These are phyloP conservation scores for Monilinia polystroma DNA, from an alignment of 2,329 filamentous ascomycete species.

Conservation along the genomic window DNA sequence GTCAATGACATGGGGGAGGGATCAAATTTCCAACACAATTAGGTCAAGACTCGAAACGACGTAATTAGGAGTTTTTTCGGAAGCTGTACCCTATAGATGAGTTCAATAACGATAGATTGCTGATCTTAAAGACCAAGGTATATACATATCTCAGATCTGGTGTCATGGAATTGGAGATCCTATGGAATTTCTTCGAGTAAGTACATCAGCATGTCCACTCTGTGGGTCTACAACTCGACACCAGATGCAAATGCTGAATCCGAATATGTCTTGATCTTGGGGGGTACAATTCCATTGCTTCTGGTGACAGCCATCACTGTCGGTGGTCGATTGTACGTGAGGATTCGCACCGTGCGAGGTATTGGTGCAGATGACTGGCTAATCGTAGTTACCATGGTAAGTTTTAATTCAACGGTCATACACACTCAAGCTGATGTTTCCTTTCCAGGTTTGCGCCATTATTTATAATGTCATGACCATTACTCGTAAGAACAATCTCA, in stretches of 20 bases:
- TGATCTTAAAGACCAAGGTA: background rate
- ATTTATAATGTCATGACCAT: conserved; percentile 10
- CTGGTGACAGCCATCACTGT: conserved; percentile 16
- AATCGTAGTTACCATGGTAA: conserved; percentile 1
- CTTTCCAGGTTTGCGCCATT: conserved; percentile 1
- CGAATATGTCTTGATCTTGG: conserved; percentile 11
- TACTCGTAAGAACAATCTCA: conserved; percentile 5
- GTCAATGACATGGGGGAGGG: background rate
- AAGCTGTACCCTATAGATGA: background rate
- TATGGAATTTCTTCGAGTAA: conserved; percentile 5
- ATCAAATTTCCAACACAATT: background rate
- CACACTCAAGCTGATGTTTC: background rate
- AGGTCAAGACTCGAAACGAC: background rate
- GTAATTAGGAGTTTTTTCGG: background rate
- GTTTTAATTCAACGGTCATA: background rate
- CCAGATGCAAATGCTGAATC: conserved; percentile 16
- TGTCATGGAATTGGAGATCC: background rate
- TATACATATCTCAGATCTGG: conserved; percentile 12
- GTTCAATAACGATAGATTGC: background rate
- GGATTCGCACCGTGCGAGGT: conserved; percentile 20
- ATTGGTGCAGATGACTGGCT: conserved; percentile 19
- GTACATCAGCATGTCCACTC: conserved; percentile 16
- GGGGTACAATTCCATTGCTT: conserved; percentile 8
- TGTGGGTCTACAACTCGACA: conserved; percentile 22
- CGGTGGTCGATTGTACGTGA: conserved; percentile 4